Conservation (phyloP, 139 green algal genomes). For the Chlorella sp. region DNA sequence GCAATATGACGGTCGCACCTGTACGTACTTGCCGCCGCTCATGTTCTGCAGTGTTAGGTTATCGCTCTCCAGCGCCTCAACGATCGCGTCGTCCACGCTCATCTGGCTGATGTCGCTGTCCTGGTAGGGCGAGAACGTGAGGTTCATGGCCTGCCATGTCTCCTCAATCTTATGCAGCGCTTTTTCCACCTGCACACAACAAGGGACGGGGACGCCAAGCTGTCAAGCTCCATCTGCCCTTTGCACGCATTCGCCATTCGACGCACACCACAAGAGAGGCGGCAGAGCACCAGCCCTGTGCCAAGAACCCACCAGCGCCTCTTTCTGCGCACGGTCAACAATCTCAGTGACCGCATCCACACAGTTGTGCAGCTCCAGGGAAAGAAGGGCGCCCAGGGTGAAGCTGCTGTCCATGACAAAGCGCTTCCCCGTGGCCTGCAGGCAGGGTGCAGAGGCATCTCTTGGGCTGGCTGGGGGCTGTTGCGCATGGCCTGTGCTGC, state of each 20-base stretch:
- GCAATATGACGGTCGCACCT: too few species aligned
- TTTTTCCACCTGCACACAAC: not conserved
- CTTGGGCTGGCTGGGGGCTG: not conserved
- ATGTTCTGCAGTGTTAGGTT: slow-evolving; percentile 93
- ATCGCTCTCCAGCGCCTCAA: slow-evolving; percentile 85
- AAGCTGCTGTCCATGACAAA: slow-evolving; percentile 90
- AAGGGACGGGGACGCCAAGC: not conserved
- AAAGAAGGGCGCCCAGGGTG: slow-evolving; percentile 86
- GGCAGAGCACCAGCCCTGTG: too few species aligned
- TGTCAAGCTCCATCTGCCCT: too few species aligned
- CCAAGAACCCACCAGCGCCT: slow-evolving; percentile 56
- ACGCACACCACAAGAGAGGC: too few species aligned
- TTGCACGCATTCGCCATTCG: too few species aligned
- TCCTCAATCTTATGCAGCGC: slow-evolving; percentile 91
- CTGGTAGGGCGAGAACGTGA: slow-evolving; percentile 76
- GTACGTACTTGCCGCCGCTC: slow-evolving; percentile 86
- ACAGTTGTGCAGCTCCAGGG: slow-evolving; percentile 88
- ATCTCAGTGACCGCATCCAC: slow-evolving; percentile 90
- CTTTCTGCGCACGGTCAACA: slow-evolving; percentile 92
- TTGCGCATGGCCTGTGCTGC: too few species aligned
- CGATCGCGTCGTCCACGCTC: slow-evolving; percentile 52
- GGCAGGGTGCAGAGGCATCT: not conserved
- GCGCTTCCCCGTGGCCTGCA: slow-evolving; percentile 82
- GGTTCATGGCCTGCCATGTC: slow-evolving; percentile 75
- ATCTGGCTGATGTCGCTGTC: slow-evolving; percentile 54